Percentiles rank a stretch among this genome's conserved stretches.
These are phyloP conservation scores for Scutellaria baicalensis DNA, from an alignment of 257 asterid species.

Conservation along the genomic window DNA sequence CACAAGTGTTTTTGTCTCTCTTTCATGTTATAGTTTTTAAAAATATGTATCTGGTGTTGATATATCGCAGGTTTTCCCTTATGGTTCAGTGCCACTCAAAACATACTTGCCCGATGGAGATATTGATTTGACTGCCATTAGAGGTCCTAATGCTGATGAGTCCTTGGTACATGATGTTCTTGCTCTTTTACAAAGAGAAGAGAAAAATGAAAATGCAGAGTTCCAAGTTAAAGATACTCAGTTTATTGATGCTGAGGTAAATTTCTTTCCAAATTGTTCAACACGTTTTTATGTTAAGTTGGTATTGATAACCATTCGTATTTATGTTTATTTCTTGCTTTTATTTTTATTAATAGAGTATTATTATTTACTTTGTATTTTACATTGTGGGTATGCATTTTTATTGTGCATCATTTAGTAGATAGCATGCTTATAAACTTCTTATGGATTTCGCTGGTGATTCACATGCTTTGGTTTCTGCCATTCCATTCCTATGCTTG, in stretches of 20 bases:
- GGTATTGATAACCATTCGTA: not conserved
- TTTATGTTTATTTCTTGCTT: not conserved
- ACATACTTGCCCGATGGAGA: constrained; percentile 94
- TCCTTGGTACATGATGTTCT: constrained; percentile 47
- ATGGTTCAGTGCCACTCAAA: constrained; percentile 92
- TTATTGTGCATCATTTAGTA: not conserved
- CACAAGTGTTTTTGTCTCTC: not conserved
- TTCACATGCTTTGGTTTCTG: not conserved
- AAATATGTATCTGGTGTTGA: not conserved
- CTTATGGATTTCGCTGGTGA: not conserved
- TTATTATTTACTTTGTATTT: not conserved
- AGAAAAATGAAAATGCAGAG: constrained; percentile 46
- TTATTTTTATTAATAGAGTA: not conserved
- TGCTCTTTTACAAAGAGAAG: constrained; percentile 54
- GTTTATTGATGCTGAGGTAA: constrained; percentile 73
- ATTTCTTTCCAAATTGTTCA: not conserved
- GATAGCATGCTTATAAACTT: not conserved
- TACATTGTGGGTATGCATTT: not conserved
- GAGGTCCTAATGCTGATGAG: constrained; percentile 33
- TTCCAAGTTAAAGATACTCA: constrained; percentile 56
- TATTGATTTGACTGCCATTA: constrained; percentile 66
- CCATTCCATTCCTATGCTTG: not conserved
- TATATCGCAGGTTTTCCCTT: constrained; percentile 52
- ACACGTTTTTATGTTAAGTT: not conserved
- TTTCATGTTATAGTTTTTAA: not conserved